Evolutionary conservation across 164 flowering plant species (phyloP), one percentile per base, ranked within the genome.

Genomic region (Hamamelis virginiana): DNA sequence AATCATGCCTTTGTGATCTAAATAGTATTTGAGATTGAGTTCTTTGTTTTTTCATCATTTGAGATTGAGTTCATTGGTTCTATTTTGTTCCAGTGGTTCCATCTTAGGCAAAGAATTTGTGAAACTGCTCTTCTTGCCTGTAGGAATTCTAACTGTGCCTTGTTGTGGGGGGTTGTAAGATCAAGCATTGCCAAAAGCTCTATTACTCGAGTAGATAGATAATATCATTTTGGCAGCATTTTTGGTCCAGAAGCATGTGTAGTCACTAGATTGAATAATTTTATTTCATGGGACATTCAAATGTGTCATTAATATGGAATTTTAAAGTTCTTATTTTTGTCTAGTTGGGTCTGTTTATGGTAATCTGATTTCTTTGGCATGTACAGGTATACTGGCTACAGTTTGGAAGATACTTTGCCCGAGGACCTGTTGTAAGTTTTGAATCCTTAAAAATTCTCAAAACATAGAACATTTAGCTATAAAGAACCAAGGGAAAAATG

Each of bases 301-400:
- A 2, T 33, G 41, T 33, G 2, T 2, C 6, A 33, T 2, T 33
- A 33, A 33, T 33, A 33, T 33, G 41, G 41, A 33, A 33, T 33
- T 33, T 33, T 33, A 33, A 33, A 33, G 41, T 33, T 33, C 41
- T 33, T n/a, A n/a, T n/a, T n/a, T 33, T 33, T 33, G 4, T 33
- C 41, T 6, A 2, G 4, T 59, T 21, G 26, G 46, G 52, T 14
- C 11, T 58, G 45, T n/a, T 38, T 1, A 14, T 27, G 5, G 8
- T 4, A 53, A 18, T 38, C 14, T 57, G 61, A 57, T 65, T 27
- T 47, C 25, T 19, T 4, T 71, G 65, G 48, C 15, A 26, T 74
- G 38, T 75, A 55, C 86, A 94, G 98, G 97, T 94, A 5, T 94
- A 94, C 72, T 94, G 98, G 98, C 97, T 94, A 73, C 98, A 94